Evolutionary conservation across 1,139 yeast genomes (phyloP).

Genomic region (Geotrichum macrosporum): DNA sequence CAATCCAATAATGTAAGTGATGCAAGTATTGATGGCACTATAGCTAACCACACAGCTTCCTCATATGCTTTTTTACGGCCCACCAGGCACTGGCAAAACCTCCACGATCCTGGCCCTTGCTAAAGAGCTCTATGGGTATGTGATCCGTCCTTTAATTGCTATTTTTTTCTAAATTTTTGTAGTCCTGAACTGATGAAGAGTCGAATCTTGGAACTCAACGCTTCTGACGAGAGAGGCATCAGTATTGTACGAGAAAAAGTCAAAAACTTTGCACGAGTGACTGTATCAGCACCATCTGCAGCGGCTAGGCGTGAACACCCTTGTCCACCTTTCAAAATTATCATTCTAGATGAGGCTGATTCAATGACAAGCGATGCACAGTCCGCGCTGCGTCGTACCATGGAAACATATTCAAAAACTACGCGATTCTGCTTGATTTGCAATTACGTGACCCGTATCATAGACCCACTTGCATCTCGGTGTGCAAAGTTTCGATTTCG

Average conservation of each 20-base stretch:
- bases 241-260: constrained; percentile 86
- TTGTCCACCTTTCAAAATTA: constrained; percentile 88
- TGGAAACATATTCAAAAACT: constrained; percentile 89
- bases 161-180: background rate
- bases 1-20: constrained; percentile 57
- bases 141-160: background rate
- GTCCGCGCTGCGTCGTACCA: constrained; percentile 88
- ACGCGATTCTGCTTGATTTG: constrained; percentile 93
- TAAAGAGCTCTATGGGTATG: constrained; percentile 64
- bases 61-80: constrained; percentile 94
- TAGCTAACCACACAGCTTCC: constrained; percentile 42
- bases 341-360: constrained; percentile 91
- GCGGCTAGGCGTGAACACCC: constrained; percentile 72
- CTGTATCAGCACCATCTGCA: constrained; percentile 73
- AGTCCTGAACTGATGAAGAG: constrained; percentile 51
- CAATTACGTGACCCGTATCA: constrained; percentile 91
- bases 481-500: constrained; percentile 93
- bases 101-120: constrained; percentile 88
- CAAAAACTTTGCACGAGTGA: constrained; percentile 83
- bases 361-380: constrained; percentile 99
- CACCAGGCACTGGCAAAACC: constrained; percentile 97
- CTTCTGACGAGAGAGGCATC: constrained; percentile 95
- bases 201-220: constrained; percentile 86
- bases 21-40: background rate
- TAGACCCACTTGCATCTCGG: constrained; percentile 93